Evolutionary conservation across 495 filamentous ascomycete genomes (phyloP).

Genomic region (Halenospora varia): DNA sequence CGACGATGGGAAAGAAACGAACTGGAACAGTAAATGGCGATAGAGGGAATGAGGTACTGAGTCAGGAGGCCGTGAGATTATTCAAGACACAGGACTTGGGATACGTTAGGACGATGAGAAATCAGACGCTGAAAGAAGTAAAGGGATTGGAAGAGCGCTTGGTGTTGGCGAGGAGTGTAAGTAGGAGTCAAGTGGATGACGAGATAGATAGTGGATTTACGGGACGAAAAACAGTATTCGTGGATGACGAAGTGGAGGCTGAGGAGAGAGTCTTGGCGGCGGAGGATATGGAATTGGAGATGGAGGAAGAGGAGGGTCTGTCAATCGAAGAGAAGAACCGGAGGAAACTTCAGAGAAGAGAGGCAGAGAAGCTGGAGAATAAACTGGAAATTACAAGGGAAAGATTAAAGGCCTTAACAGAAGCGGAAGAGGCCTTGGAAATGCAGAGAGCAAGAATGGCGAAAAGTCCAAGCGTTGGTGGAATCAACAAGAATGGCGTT

Average conservation of each 20-base stretch:
- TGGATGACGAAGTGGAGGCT: conserved; percentile 18
- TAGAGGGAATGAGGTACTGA: conserved; percentile 55
- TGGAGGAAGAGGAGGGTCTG: conserved; percentile 26
- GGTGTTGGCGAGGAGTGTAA: conserved; percentile 25
- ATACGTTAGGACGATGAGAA: conserved; percentile 69
- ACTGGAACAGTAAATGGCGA: conserved; percentile 55
- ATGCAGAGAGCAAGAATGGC: conserved; percentile 75
- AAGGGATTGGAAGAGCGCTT: conserved; percentile 40
- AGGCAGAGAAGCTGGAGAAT: conserved; percentile 25
- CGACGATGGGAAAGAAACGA: conserved; percentile 23
- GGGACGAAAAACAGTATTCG: conserved; percentile 24
- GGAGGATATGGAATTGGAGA: conserved; percentile 11
- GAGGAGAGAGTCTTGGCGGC: conserved; percentile 2
- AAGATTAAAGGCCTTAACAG: conserved; percentile 63
- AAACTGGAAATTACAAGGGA: conserved; percentile 63
- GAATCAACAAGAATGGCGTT: conserved; percentile 73
- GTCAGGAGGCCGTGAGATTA: conserved; percentile 71
- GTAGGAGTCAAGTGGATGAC: background rate
- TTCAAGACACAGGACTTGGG: conserved; percentile 96
- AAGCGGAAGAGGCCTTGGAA: conserved; percentile 74
- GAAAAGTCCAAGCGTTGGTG: conserved; percentile 65
- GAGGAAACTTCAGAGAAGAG: conserved; percentile 18
- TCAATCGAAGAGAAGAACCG: conserved; percentile 1
- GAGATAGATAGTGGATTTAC: background rate
- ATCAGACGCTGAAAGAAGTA: conserved; percentile 43